These are phyloP conservation scores for Coniferiporia weirii DNA, from an alignment of 1,284 basidiomycete species.

Conservation along the genomic window DNA sequence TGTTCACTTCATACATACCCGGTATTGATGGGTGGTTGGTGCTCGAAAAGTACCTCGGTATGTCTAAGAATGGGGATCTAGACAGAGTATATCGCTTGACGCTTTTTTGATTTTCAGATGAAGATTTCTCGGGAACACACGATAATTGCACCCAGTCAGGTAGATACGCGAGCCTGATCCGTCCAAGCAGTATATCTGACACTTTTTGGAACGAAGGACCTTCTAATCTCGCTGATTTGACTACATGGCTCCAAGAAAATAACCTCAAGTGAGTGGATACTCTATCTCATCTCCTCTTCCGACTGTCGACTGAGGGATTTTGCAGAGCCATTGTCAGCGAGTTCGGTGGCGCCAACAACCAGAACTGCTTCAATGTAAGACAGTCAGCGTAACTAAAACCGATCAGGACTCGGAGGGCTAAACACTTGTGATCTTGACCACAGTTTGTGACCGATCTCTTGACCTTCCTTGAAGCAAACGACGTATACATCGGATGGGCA, in stretches of 20 bases:
- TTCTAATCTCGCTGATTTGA: conserved; percentile 36
- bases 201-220: conserved; percentile 21
- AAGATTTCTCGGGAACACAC: conserved; percentile 40
- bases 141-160: conserved; percentile 39
- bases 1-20: not conserved
- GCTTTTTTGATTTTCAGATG: conserved; percentile 23
- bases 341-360: conserved; percentile 40
- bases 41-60: conserved; percentile 20
- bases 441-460: conserved; percentile 33
- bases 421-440: not conserved
- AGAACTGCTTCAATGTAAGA: conserved; percentile 33
- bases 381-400: not conserved
- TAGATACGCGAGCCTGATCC: not conserved
- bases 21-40: not conserved
- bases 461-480: conserved; percentile 35
- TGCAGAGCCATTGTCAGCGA: conserved; percentile 39
- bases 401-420: not conserved
- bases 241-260: conserved; percentile 38
- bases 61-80: not conserved
- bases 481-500: conserved; percentile 43
- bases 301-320: not conserved
- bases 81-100: not conserved
- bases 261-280: conserved; percentile 39
- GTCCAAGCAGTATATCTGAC: not conserved
- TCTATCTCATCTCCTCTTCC: too few relatives aligned